phyloP scores from a whole-genome alignment of 306 rosid genomes.

The Quercus engelmannii region DNA sequence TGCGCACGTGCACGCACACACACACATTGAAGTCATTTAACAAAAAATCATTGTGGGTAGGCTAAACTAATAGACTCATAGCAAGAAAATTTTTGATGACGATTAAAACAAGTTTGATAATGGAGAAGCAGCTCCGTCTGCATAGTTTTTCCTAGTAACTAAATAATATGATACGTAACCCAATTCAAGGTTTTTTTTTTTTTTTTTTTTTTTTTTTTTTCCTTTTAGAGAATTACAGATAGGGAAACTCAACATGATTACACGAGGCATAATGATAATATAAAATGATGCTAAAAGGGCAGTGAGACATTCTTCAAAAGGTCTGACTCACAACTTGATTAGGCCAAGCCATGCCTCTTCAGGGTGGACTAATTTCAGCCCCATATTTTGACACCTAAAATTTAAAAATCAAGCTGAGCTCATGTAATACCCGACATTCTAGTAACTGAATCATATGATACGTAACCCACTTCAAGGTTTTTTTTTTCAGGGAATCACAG shows the following conservation, averaged over 20 bases:
- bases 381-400: background rate
- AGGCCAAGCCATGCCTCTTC: background rate
- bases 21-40: too few relatives aligned
- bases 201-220: too few relatives aligned
- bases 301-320: background rate
- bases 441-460: background rate
- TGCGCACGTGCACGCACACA: rapidly evolving
- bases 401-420: too few relatives aligned
- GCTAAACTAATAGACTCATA: background rate
- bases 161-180: background rate
- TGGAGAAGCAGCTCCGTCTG: background rate
- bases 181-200: background rate
- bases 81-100: background rate
- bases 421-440: background rate
- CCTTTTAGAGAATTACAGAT: background rate
- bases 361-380: background rate
- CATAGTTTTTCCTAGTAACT: background rate
- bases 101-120: background rate
- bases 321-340: background rate
- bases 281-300: background rate
- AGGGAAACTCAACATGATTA: background rate
- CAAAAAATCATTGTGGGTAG: background rate
- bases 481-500: background rate
- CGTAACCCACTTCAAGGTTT: background rate
- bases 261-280: background rate